Evolutionary conservation across 106 monocot species (phyloP).

Genomic region (Ottelia alismoides): DNA sequence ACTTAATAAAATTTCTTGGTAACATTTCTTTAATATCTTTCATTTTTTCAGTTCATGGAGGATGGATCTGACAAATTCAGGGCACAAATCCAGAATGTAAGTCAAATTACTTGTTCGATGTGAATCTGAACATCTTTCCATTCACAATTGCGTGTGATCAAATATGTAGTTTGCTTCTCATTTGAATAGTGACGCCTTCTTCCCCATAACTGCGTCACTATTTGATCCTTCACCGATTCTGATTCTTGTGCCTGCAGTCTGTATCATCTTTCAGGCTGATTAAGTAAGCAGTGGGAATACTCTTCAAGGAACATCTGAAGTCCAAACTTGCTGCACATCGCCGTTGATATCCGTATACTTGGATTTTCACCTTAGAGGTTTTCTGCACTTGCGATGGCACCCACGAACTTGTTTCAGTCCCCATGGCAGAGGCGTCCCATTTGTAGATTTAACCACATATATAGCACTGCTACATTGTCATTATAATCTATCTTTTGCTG

Average conservation of each 20-base stretch:
- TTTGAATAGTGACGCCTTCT: not conserved
- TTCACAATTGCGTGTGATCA: not conserved
- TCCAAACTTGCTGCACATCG: too few relatives aligned
- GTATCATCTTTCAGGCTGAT: constrained; percentile 73
- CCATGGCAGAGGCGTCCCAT: too few relatives aligned
- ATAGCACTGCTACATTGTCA: too few relatives aligned
- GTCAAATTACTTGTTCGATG: not conserved
- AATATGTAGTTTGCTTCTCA: not conserved
- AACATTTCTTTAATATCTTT: not conserved
- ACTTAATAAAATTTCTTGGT: not conserved
- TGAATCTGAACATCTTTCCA: too few relatives aligned
- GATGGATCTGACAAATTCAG: constrained; percentile 57
- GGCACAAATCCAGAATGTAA: constrained; percentile 69
- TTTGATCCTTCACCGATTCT: not conserved
- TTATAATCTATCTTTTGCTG: too few relatives aligned
- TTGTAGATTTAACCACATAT: too few relatives aligned
- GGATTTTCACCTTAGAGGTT: too few relatives aligned
- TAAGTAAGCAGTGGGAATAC: constrained; percentile 11
- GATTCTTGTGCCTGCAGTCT: constrained; percentile 28
- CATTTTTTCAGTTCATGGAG: constrained; percentile 69
- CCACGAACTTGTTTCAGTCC: too few relatives aligned
- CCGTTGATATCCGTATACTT: too few relatives aligned
- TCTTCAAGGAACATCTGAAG: too few relatives aligned
- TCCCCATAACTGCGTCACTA: not conserved
- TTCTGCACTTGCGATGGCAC: too few relatives aligned